Evolutionary conservation across 148 eudicot genomes (phyloP).

Genomic region (Dysphania ambrosioides): DNA sequence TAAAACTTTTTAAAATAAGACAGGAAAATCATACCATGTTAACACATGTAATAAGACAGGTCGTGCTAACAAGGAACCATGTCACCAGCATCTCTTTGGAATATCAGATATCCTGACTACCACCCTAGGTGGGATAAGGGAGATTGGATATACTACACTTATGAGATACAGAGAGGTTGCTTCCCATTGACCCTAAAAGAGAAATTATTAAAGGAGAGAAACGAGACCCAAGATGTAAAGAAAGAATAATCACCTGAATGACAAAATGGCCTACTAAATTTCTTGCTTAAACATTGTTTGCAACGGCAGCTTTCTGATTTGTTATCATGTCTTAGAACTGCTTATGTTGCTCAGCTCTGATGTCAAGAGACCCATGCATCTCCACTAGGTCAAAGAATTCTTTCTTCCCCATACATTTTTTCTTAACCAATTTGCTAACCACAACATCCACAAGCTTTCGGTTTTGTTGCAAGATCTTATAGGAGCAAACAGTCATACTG

Average conservation of each 20-base stretch:
- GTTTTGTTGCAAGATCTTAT: conserved; percentile 63
- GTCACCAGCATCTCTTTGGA: background rate
- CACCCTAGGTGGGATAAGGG: too few relatives aligned
- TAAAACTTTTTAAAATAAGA: too few relatives aligned
- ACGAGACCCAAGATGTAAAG: background rate
- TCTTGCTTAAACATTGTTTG: conserved; percentile 31
- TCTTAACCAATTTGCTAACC: conserved; percentile 52
- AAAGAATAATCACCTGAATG: conserved; percentile 11
- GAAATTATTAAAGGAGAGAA: conserved; percentile 1
- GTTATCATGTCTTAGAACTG: conserved; percentile 41
- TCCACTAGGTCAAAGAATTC: conserved; percentile 67
- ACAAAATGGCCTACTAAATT: background rate
- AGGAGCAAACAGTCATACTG: conserved; percentile 14
- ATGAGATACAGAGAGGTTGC: background rate
- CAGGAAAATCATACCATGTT: too few relatives aligned
- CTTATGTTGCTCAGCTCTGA: conserved; percentile 45
- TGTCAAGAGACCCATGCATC: conserved; percentile 64
- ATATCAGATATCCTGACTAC: too few relatives aligned
- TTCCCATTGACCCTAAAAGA: background rate
- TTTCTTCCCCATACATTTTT: conserved; percentile 64
- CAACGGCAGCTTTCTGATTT: conserved; percentile 32
- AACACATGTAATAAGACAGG: too few relatives aligned
- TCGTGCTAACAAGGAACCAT: background rate
- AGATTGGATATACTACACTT: too few relatives aligned
- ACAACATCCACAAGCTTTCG: conserved; percentile 69